These are phyloP conservation scores for Onygenales sp. DNA, from an alignment of 2,329 filamentous ascomycete species.

Conservation along the genomic window DNA sequence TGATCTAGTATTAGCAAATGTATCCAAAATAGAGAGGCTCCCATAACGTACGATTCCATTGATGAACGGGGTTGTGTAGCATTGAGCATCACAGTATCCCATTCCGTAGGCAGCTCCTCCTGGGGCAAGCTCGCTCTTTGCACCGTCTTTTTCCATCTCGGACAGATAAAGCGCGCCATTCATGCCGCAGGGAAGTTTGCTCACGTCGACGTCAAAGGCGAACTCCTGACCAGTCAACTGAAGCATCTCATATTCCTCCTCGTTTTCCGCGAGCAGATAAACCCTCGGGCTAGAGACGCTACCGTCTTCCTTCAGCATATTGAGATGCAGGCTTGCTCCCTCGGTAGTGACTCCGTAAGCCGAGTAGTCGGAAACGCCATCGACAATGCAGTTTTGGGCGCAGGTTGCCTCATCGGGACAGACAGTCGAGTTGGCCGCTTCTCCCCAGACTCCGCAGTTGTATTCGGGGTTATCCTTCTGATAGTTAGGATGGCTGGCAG, in stretches of 20 bases:
- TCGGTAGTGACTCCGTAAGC: constrained; percentile 42
- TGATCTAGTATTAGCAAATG: not conserved
- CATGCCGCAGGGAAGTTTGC: constrained; percentile 56
- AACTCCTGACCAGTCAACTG: constrained; percentile 56
- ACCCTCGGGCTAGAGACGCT: constrained; percentile 35
- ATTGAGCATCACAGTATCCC: constrained; percentile 54
- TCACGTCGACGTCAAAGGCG: constrained; percentile 61
- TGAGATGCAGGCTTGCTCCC: constrained; percentile 38
- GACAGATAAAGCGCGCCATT: constrained; percentile 60
- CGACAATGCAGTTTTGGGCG: constrained; percentile 45
- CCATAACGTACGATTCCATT: not conserved
- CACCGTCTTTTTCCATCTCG: constrained; percentile 52
- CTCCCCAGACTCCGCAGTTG: constrained; percentile 44
- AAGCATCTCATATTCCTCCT: constrained; percentile 53
- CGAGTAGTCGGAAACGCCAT: constrained; percentile 43
- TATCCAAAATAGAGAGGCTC: not conserved
- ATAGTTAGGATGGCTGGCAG: constrained; percentile 46
- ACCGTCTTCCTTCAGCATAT: constrained; percentile 30
- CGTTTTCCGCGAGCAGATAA: constrained; percentile 53
- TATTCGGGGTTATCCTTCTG: constrained; percentile 31
- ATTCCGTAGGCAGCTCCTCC: constrained; percentile 50
- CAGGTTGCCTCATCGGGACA: constrained; percentile 41
- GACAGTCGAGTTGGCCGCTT: constrained; percentile 29
- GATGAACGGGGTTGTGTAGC: constrained; percentile 17
- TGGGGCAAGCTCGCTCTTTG: constrained; percentile 41